Conservation (phyloP, 768 basidiomycete genomes). For the Rhodotorula toruloides region DNA sequence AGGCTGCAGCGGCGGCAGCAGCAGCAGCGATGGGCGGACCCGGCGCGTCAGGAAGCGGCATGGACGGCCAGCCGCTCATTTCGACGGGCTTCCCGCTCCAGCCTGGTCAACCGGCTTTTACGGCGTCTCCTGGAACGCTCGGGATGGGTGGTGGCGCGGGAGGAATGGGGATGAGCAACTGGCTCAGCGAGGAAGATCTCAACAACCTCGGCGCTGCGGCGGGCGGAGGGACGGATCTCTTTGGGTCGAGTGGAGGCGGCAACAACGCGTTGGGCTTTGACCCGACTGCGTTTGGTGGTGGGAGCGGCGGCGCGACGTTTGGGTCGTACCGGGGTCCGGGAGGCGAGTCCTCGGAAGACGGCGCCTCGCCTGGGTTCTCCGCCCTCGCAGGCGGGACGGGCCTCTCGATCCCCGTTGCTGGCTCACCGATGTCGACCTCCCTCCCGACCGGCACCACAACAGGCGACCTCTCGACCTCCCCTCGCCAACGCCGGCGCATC, state of each 20-base stretch:
- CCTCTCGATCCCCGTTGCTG: slow-evolving; percentile 9
- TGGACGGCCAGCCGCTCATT: neutral
- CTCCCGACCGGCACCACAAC: neutral
- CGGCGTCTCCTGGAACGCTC: neutral
- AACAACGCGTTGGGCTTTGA: slow-evolving; percentile 17
- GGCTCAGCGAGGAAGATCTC: slow-evolving; percentile 28
- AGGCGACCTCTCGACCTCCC: slow-evolving; percentile 18
- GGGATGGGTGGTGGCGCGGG: neutral
- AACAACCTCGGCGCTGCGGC: neutral
- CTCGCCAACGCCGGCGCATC: slow-evolving; percentile 39
- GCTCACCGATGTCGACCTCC: neutral
- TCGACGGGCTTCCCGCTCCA: slow-evolving; percentile 4
- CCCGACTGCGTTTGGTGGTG: neutral
- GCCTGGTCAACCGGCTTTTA: neutral
- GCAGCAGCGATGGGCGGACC: neutral
- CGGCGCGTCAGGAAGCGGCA: too few relatives aligned
- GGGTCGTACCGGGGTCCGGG: neutral
- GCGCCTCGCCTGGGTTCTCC: neutral
- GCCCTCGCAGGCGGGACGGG: neutral
- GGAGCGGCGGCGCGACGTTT: neutral
- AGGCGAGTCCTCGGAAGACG: slow-evolving; percentile 10
- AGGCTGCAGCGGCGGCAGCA: slow-evolving; percentile 8
- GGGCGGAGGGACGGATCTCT: neutral
- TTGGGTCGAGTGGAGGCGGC: too few relatives aligned
- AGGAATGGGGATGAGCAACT: neutral